Percentiles rank a stretch among this genome's conserved stretches.
Evolutionary conservation across 495 filamentous ascomycete species (phyloP).

Genomic region (Aspergillus funiculosus): DNA sequence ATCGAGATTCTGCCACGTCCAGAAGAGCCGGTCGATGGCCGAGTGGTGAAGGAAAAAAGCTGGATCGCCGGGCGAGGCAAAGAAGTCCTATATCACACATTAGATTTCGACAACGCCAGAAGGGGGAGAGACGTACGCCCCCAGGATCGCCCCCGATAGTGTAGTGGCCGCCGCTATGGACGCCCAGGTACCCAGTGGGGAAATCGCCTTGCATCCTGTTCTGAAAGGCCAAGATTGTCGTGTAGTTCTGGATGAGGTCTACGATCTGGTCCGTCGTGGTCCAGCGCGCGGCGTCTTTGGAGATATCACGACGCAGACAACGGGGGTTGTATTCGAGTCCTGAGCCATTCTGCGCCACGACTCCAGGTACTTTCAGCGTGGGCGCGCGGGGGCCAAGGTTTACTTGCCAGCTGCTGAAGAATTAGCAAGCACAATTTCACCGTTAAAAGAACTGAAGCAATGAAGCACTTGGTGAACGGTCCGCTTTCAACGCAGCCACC

Average conservation of each 20-base stretch:
- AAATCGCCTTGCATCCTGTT: slow-evolving; percentile 17
- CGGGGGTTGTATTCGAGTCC: slow-evolving; percentile 47
- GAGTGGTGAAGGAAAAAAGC: slow-evolving; percentile 55
- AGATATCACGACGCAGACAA: slow-evolving; percentile 56
- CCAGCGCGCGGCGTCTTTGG: slow-evolving; percentile 5
- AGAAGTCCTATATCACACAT: slow-evolving; percentile 28
- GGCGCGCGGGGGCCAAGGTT: slow-evolving; percentile 44
- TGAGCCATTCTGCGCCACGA: slow-evolving; percentile 16
- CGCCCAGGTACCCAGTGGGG: slow-evolving; percentile 20
- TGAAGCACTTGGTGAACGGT: slow-evolving; percentile 41
- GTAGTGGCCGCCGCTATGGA: slow-evolving; percentile 31
- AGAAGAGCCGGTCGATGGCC: slow-evolving; percentile 53
- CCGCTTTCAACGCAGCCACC: slow-evolving; percentile 55
- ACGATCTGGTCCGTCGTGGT: slow-evolving; percentile 13
- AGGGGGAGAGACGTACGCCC: slow-evolving; percentile 3
- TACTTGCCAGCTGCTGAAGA: slow-evolving; percentile 20
- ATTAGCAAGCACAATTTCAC: not conserved
- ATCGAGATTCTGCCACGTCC: slow-evolving; percentile 46
- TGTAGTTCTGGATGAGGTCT: slow-evolving; percentile 15
- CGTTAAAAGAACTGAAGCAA: not conserved
- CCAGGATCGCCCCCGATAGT: slow-evolving; percentile 24
- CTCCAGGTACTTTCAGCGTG: slow-evolving; percentile 15
- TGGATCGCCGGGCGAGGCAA: slow-evolving; percentile 41
- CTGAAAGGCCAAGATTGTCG: slow-evolving; percentile 15
- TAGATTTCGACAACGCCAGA: slow-evolving; percentile 18